Percentiles rank a stretch among this genome's conserved stretches.
These are phyloP conservation scores for Dipodascus albidus DNA, from an alignment of 805 yeast species.

Conservation along the genomic window DNA sequence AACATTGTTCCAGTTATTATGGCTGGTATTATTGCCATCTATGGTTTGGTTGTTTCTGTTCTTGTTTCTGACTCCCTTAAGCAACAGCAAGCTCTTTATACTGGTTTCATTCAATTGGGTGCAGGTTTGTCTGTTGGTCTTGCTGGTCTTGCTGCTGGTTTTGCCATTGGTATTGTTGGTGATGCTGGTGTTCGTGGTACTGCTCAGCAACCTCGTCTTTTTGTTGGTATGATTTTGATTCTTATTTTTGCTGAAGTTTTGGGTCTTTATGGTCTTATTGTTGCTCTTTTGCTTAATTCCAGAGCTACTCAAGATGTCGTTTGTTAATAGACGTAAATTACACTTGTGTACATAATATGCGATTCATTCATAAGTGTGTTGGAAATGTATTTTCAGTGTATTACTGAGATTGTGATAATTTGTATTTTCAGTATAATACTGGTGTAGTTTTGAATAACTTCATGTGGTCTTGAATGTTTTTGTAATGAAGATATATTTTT, in stretches of 20 bases:
- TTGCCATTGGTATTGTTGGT: slow-evolving; percentile 98
- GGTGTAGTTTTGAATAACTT: too few relatives aligned
- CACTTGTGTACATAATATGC: too few relatives aligned
- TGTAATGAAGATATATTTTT: too few relatives aligned
- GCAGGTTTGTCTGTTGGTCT: slow-evolving; percentile 97
- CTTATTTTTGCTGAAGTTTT: slow-evolving; percentile 98
- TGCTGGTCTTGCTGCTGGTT: slow-evolving; percentile 96
- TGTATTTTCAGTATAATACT: too few relatives aligned
- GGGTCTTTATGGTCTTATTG: slow-evolving; percentile 97
- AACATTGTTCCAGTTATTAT: slow-evolving; percentile 92
- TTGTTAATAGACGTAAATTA: slow-evolving; percentile 39
- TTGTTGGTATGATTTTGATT: slow-evolving; percentile 96
- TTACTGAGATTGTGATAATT: too few relatives aligned
- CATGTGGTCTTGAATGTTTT: too few relatives aligned
- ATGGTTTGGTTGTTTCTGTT: slow-evolving; percentile 93
- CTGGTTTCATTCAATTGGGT: slow-evolving; percentile 96
- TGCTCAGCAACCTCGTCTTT: slow-evolving; percentile 95
- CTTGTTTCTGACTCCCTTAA: slow-evolving; percentile 80
- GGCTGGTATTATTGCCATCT: slow-evolving; percentile 99
- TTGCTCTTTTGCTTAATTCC: slow-evolving; percentile 93
- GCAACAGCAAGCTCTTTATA: slow-evolving; percentile 86
- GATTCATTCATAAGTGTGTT: too few relatives aligned
- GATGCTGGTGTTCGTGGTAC: slow-evolving; percentile 99
- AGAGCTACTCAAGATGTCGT: slow-evolving; percentile 88
- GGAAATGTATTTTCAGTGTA: too few relatives aligned